Evolutionary conservation across 768 basidiomycete genomes (phyloP), one percentile per base, ranked within the genome.

Genomic region (Dictyophora rubrovolvata): DNA sequence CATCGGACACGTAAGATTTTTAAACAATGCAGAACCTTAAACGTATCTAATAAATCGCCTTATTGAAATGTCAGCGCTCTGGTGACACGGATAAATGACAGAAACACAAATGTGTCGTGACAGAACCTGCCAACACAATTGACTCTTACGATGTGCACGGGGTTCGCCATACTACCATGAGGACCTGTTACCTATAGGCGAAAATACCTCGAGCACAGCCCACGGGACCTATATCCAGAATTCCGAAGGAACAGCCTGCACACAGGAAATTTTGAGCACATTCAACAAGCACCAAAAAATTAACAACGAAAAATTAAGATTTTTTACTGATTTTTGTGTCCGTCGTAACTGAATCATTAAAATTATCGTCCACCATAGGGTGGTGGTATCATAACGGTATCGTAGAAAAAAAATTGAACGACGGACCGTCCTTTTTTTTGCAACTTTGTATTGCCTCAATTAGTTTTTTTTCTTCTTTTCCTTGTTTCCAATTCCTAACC

Each of bases 361-460:
- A 56, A 34, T 55, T 14, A 55, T 56, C 21, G 42, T 37, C n/a
- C 55, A 56, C 55, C 55, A 17, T 56, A 56, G 55, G 55, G 55
- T 56, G 55, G 21, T 56, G 34, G 18, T 48, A 56, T 23, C 57
- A 51, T 59, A 59, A 59, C 21, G 57, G 33, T 59, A 59, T 59
- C 48, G 49, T 59, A n/a, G 57, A 52, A 36, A 59, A 42, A 23
- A 17, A 10, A 17, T 18, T 47, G 50, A 56, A 33, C 33, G 57
- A 53, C 49, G 23, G 50, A 59, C 46, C 28, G 57, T 59, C 49
- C 57, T 35, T 52, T 53, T 57, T 6, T n/a, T 42, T 12, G 42
- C n/a, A n/a, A 12, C 42, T 42, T 42, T n/a, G 10, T 2, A 42
- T 42, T 42, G n/a, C n/a, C 10, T 42, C 42, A n/a, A 42, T 42